Percentiles rank a stretch among this genome's conserved stretches.
phyloP scores from a whole-genome alignment of 169 alveolate genomes.

The Plasmodium cynomolgi region DNA sequence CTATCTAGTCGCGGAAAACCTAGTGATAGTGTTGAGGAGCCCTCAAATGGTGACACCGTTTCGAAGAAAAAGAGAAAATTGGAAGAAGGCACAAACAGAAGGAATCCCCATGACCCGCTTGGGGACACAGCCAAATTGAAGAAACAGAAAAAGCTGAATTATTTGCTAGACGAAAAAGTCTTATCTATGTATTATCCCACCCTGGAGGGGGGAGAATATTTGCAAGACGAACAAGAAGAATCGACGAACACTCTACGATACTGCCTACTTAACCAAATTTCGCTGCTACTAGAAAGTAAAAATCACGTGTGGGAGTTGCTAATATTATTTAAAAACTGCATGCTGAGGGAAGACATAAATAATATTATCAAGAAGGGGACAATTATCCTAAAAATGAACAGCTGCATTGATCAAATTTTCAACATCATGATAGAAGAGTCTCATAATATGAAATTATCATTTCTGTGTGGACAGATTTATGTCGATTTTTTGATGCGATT shows the following conservation, averaged over 20 bases:
- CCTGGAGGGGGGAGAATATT: neutral
- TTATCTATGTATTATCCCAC: neutral
- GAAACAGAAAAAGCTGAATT: conserved; percentile 22
- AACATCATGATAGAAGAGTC: conserved; percentile 71
- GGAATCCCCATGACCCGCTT: neutral
- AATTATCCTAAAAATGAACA: conserved; percentile 43
- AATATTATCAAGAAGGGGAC: conserved; percentile 12
- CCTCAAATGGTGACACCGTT: neutral
- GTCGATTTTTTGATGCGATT: conserved; percentile 65
- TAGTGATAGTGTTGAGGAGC: neutral
- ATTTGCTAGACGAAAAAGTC: conserved; percentile 38
- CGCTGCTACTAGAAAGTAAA: conserved; percentile 55
- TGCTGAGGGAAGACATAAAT: conserved; percentile 57
- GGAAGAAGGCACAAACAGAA: neutral
- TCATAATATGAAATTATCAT: conserved; percentile 62
- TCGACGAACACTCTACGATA: conserved; percentile 36
- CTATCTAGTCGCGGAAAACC: neutral
- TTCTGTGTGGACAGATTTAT: conserved; percentile 75
- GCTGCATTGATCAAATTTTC: conserved; percentile 64
- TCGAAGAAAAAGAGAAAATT: conserved; percentile 3
- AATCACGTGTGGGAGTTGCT: conserved; percentile 60
- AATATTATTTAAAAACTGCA: conserved; percentile 50
- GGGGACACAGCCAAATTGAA: neutral
- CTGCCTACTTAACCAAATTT: conserved; percentile 53
- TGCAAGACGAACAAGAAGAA: conserved; percentile 9